Percentiles rank a stretch among this genome's conserved stretches.
Evolutionary conservation across 1,284 basidiomycete genomes (phyloP).

Genomic region (Anthracocystis walkeri): DNA sequence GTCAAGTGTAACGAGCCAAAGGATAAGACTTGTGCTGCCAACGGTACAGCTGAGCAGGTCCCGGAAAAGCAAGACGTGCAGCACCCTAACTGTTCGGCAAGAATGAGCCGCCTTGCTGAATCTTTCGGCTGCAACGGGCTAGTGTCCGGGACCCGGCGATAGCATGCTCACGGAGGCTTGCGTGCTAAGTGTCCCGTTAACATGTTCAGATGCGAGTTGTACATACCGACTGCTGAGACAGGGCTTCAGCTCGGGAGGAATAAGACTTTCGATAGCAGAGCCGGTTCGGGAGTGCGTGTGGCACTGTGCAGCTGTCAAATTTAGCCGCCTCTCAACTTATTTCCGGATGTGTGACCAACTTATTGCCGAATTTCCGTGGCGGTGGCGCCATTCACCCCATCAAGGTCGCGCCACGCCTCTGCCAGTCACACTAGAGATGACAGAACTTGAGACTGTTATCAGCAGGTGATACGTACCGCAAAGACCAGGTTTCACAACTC

Average conservation of each 20-base stretch:
- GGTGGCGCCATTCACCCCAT: background rate
- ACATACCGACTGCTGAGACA: no score
- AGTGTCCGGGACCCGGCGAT: background rate
- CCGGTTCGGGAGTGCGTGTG: background rate
- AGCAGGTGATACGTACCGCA: no score
- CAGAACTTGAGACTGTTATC: no score
- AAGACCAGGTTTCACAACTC: no score
- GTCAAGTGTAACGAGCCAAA: no score
- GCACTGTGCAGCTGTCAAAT: background rate
- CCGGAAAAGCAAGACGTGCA: background rate
- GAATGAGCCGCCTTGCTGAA: background rate
- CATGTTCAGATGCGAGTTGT: no score
- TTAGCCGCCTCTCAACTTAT: conserved; percentile 5
- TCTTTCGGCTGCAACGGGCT: background rate
- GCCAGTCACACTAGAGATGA: no score
- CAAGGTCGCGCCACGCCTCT: background rate
- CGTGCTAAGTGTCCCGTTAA: background rate
- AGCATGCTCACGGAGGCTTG: no score
- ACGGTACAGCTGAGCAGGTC: no score
- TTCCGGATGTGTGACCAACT: background rate
- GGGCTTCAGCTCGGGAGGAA: no score
- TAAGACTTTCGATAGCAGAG: background rate
- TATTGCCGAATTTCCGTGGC: conserved; percentile 2
- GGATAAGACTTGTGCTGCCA: no score
- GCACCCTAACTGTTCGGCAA: background rate